phyloP scores from a whole-genome alignment of 805 yeast genomes.

The Ogataea allantospora region DNA sequence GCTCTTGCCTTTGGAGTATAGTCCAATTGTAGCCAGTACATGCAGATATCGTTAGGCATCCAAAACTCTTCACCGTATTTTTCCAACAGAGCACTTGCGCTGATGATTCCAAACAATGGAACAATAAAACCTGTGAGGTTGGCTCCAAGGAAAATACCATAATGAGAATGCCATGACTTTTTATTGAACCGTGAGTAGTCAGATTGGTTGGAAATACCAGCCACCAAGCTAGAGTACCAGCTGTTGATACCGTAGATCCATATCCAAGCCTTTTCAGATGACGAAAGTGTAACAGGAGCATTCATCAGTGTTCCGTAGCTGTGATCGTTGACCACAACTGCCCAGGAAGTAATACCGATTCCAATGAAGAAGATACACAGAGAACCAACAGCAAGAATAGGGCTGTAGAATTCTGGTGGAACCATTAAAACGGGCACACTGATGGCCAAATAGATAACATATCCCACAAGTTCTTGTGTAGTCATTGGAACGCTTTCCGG shows the following conservation, averaged over 20 bases:
- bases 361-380: conserved; percentile 14
- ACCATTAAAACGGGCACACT: conserved; percentile 39
- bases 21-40: conserved; percentile 39
- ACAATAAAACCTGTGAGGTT: conserved; percentile 30
- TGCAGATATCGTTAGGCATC: conserved; percentile 45
- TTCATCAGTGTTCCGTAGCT: conserved; percentile 14
- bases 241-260: conserved; percentile 41
- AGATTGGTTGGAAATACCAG: conserved; percentile 39
- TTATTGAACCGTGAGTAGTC: conserved; percentile 36
- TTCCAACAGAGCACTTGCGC: conserved; percentile 41
- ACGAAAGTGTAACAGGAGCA: conserved; percentile 6
- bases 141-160: conserved; percentile 40
- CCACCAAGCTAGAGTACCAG: conserved; percentile 40
- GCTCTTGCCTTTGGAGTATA: conserved; percentile 44
- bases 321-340: conserved; percentile 13
- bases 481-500: conserved; percentile 41
- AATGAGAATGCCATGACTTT: conserved; percentile 12
- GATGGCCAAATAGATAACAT: conserved; percentile 43
- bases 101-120: conserved; percentile 45
- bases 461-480: conserved; percentile 41
- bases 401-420: conserved; percentile 37
- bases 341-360: conserved; percentile 20
- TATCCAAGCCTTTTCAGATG: conserved; percentile 36
- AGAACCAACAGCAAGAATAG: conserved; percentile 15
- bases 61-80: conserved; percentile 33